A percentile compares a stretch with the other conserved stretches of the same genome.
phyloP scores from a whole-genome alignment of 2,329 filamentous ascomycete species.

The Phialocephala sp. region DNA sequence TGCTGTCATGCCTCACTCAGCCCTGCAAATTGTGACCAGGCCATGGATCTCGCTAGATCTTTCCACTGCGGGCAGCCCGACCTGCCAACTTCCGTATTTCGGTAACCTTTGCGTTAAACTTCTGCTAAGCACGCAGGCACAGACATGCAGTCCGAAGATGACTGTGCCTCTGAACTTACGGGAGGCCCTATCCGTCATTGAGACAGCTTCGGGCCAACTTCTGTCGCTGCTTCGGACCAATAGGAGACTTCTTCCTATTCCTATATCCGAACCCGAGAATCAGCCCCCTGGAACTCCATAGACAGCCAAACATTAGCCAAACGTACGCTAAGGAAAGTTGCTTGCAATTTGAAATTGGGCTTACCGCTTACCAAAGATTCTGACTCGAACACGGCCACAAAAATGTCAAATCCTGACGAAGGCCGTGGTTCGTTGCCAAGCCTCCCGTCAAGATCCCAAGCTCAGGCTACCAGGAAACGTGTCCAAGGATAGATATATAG shows the following conservation, averaged over 20 bases:
- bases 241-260: not conserved
- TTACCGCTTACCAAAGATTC: not conserved
- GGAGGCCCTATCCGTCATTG: not conserved
- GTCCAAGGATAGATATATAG: not conserved
- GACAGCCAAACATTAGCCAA: not conserved
- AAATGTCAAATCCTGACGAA: not conserved
- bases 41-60: not conserved
- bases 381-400: not conserved
- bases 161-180: not conserved
- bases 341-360: not conserved
- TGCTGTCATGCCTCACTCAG: not conserved
- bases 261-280: not conserved
- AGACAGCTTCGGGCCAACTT: not conserved
- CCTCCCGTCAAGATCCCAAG: not conserved
- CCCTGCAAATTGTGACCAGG: not conserved
- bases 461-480: not conserved
- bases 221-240: not conserved
- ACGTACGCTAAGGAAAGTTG: not conserved
- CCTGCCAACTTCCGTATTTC: not conserved
- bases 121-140: slow-evolving; percentile 8
- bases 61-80: not conserved
- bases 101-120: not conserved
- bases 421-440: not conserved
- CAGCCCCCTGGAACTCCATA: not conserved
- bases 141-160: not conserved